Evolutionary conservation across 2,329 filamentous ascomycete genomes (phyloP).

Genomic region (Volutella citrinella): DNA sequence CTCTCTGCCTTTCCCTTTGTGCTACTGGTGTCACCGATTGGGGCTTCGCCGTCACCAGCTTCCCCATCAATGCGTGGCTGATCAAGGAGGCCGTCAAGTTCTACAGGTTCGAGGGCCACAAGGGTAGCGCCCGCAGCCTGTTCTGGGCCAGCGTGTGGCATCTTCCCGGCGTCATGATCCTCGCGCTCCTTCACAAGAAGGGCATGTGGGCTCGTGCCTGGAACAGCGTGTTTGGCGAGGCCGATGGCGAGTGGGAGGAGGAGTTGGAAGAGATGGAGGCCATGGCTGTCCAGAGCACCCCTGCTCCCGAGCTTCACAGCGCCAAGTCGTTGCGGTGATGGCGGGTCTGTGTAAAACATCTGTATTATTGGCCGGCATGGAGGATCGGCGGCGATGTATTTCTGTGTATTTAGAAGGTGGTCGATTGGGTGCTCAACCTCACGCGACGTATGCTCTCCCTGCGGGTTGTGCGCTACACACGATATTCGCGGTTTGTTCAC

Average conservation of each 20-base stretch:
- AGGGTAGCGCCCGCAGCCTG: slow-evolving; percentile 75
- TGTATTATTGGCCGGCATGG: slow-evolving; percentile 19
- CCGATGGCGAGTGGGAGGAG: slow-evolving; percentile 58
- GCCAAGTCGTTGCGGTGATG: slow-evolving; percentile 15
- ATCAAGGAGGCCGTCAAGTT: slow-evolving; percentile 75
- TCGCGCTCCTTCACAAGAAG: slow-evolving; percentile 91
- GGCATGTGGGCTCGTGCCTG: slow-evolving; percentile 85
- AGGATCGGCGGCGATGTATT: too few species aligned
- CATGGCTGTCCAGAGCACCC: slow-evolving; percentile 30
- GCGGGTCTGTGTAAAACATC: slow-evolving; percentile 21
- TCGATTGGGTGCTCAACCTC: too few species aligned
- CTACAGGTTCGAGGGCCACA: slow-evolving; percentile 73
- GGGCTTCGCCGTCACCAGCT: slow-evolving; percentile 77
- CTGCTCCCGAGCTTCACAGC: slow-evolving; percentile 11
- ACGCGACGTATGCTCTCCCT: slow-evolving; percentile 4
- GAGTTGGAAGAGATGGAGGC: slow-evolving; percentile 40
- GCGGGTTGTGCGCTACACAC: too few species aligned
- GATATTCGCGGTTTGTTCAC: too few species aligned
- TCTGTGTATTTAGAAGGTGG: too few species aligned
- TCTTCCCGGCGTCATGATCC: slow-evolving; percentile 81
- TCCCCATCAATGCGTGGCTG: slow-evolving; percentile 84
- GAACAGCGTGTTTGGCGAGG: slow-evolving; percentile 62
- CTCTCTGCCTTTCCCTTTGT: slow-evolving; percentile 78
- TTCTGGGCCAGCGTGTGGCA: slow-evolving; percentile 99
- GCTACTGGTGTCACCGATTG: slow-evolving; percentile 79